A percentile compares a stretch with the other conserved stretches of the same genome.
phyloP scores from a whole-genome alignment of 2,329 filamentous ascomycete species.

The Botrytis medusae region DNA sequence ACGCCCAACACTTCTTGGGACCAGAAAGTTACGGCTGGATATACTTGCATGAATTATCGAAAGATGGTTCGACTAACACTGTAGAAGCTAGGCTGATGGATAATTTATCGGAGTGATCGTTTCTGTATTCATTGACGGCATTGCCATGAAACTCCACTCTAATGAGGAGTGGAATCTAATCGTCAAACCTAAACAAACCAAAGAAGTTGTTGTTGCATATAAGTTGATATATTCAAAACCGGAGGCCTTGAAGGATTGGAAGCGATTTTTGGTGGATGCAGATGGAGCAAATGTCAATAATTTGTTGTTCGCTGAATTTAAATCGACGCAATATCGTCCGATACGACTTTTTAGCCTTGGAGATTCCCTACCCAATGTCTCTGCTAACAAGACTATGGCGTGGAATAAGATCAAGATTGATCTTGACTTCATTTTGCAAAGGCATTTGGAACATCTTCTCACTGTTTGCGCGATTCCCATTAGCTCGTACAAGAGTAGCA shows the following conservation, averaged over 20 bases:
- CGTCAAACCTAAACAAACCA: not conserved
- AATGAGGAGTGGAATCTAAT: not conserved
- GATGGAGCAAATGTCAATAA: not conserved
- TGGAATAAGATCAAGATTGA: not conserved
- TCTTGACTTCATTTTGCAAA: not conserved
- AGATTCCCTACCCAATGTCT: not conserved
- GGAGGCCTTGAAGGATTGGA: not conserved
- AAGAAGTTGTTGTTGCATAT: not conserved
- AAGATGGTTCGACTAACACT: too few species aligned
- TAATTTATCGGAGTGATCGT: not conserved
- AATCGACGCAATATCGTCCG: not conserved
- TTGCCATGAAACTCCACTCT: not conserved
- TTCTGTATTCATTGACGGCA: not conserved
- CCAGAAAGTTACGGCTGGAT: not conserved
- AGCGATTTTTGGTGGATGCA: not conserved
- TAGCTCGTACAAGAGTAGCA: not conserved
- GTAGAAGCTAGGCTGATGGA: not conserved
- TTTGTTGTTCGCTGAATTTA: fast-evolving
- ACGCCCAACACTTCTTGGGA: not conserved
- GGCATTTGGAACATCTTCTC: not conserved
- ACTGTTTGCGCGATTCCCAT: not conserved
- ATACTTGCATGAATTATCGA: fast-evolving
- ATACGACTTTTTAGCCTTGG: not conserved
- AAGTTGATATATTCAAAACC: not conserved
- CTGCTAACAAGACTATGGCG: fast-evolving